Conservation (phyloP, 345 rosid species). For the Alliaria petiolata region DNA sequence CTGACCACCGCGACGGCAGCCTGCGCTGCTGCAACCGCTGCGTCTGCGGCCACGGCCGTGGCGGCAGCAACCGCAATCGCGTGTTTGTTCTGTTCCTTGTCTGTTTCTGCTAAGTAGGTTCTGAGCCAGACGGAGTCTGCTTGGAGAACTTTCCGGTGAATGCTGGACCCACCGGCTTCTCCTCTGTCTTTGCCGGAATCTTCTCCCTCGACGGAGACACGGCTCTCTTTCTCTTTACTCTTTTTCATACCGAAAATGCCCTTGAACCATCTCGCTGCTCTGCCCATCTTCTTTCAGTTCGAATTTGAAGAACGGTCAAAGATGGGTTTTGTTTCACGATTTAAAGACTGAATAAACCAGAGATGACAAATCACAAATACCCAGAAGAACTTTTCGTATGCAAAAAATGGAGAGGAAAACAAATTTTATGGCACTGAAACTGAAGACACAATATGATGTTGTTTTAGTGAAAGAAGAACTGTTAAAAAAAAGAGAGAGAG, state of each 20-base stretch:
- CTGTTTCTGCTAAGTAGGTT: constrained; percentile 43
- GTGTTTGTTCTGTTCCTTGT: constrained; percentile 65
- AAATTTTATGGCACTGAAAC: constrained; percentile 34
- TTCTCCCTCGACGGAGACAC: constrained; percentile 31
- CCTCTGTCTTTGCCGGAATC: not conserved
- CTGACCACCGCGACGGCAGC: constrained; percentile 62
- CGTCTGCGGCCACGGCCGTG: constrained; percentile 76
- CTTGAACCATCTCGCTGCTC: constrained; percentile 78
- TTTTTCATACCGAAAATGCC: constrained; percentile 66
- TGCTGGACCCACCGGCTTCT: constrained; percentile 8
- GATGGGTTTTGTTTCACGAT: not conserved
- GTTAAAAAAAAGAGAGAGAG: not conserved
- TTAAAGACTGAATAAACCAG: not conserved
- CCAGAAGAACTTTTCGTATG: constrained; percentile 16
- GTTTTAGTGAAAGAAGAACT: constrained; percentile 18
- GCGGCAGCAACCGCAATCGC: constrained; percentile 75
- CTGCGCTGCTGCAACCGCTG: constrained; percentile 64
- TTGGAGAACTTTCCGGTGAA: constrained; percentile 39
- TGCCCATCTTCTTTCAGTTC: constrained; percentile 45
- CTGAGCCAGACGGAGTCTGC: constrained; percentile 54
- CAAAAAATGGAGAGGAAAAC: constrained; percentile 7
- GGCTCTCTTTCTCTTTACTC: constrained; percentile 36
- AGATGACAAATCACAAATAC: constrained; percentile 24
- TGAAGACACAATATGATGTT: constrained; percentile 30
- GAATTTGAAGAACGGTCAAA: constrained; percentile 13